phyloP scores from a whole-genome alignment of 2,329 filamentous ascomycete genomes.

The Botryosphaeria dothidea region DNA sequence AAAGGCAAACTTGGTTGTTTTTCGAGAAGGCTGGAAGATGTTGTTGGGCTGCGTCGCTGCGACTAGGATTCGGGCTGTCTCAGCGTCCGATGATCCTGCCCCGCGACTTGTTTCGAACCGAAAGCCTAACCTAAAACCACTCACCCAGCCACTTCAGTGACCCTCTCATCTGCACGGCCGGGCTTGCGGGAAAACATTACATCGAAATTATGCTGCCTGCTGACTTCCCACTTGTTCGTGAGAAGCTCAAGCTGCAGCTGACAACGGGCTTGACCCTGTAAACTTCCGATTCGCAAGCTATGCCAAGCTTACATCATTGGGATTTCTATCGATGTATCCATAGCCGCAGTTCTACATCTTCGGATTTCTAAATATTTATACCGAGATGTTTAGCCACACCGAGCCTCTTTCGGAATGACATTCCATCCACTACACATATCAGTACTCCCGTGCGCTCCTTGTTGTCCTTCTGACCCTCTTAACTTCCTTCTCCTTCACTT shows the following conservation, averaged over 20 bases:
- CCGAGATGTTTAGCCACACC: background rate
- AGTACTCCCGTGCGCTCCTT: conserved; percentile 19
- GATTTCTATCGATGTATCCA: no score
- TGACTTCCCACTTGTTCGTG: background rate
- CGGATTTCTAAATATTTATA: no score
- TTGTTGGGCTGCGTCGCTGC: conserved; percentile 7
- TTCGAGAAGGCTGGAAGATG: conserved; percentile 13
- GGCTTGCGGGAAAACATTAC: background rate
- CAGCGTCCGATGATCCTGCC: conserved; percentile 9
- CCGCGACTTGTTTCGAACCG: conserved; percentile 1
- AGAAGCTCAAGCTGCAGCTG: background rate
- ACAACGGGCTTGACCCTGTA: background rate
- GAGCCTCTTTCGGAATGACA: background rate
- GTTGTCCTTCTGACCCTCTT: conserved; percentile 37
- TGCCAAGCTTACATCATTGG: no score
- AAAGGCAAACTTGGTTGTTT: conserved; percentile 5
- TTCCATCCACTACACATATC: background rate
- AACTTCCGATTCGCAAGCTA: no score
- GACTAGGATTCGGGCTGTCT: conserved; percentile 2
- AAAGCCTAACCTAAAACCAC: conserved; percentile 6
- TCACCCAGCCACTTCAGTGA: background rate
- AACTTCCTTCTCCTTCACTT: conserved; percentile 39
- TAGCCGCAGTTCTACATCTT: background rate
- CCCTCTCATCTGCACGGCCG: background rate
- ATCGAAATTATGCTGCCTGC: background rate